Base-by-base conservation (phyloP, 1,284 basidiomycete species). In the Cryptococcus sp. region DNA sequence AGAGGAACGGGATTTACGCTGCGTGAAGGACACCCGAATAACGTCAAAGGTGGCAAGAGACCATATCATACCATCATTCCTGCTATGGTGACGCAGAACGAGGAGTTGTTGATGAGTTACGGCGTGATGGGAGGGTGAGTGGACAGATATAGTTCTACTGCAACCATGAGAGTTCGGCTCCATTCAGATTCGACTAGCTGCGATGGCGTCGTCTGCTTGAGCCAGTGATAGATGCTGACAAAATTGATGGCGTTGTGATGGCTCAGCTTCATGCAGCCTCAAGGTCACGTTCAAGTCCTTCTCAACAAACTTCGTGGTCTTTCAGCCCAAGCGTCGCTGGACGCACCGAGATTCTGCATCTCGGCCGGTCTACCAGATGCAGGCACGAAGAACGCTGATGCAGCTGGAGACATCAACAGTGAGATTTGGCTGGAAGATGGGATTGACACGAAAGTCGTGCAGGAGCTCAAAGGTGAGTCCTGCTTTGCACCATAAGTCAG, bases 11-110 rank as follows among this genome's bases (percentile, higher is more conserved):
- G 89, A 15, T 99, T 98, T 74, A 81, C 86, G 5, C 81, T 97
- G 20, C 80, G 83, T 50, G 85, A 90, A 58, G 86, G 85, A 0
- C 94, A 97, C 73, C 88, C 91, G 0, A 98, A 99, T 75, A 84
- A 82, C 41, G 79, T 90, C 59, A 78, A 85, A 83, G 88, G 88
- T 23, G 85, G 88, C 7, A 96, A 96, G 80, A 83, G 92, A 17
- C 93, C 93, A 2, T 96, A 94, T 75, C 93, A 97, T 73, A 97
- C 93, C 6, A 97, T 96, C 70, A 94, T 70, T 51, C 94, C 95
- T 6, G 91, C 90, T 1, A 85, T 97, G 81, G 94, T 87, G 0
- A 89, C 89, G 2, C 83, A 85, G 58, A 86, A 85, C 5, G 84
- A 88, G 57, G 92, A 96, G 46, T 81, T 97, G 1, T 91, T 93